Conservation (phyloP, 2,329 filamentous ascomycete species). For the Penicillium sp. region DNA sequence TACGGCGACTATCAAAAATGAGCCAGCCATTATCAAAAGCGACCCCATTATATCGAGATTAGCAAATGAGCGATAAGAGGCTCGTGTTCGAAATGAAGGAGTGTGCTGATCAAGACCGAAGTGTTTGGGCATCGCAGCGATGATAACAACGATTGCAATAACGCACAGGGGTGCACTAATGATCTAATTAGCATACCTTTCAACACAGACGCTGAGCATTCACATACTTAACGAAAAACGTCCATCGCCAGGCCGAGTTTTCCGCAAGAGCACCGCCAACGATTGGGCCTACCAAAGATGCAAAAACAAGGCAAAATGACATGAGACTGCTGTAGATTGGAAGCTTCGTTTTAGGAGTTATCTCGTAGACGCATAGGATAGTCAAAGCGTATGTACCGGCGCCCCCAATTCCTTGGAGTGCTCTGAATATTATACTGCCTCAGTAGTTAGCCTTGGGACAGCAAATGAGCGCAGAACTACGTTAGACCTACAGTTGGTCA, state of each 20-base stretch:
- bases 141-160: constrained; percentile 18
- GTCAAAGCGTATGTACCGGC: constrained; percentile 30
- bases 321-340: constrained; percentile 23
- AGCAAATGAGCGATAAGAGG: constrained; percentile 24
- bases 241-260: constrained; percentile 26
- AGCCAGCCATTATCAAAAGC: constrained; percentile 38
- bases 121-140: constrained; percentile 21
- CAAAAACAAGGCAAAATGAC: constrained; percentile 21
- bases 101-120: constrained; percentile 25
- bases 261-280: constrained; percentile 25
- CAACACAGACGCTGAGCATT: background rate
- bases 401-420: constrained; percentile 33
- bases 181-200: background rate
- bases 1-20: constrained; percentile 46
- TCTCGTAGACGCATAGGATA: constrained; percentile 29
- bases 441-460: background rate
- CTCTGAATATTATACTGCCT: constrained; percentile 29
- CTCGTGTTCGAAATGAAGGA: constrained; percentile 23
- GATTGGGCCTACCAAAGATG: constrained; percentile 23
- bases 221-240: constrained; percentile 26
- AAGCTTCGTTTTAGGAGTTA: constrained; percentile 23
- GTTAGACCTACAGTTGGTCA: constrained; percentile 24
- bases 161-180: constrained; percentile 17
- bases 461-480: background rate
- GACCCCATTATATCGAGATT: constrained; percentile 23